Evolutionary conservation across 352 stramenopile species (phyloP), one percentile per base, ranked within the genome.

Genomic region (Globisporangium mamillatum): DNA sequence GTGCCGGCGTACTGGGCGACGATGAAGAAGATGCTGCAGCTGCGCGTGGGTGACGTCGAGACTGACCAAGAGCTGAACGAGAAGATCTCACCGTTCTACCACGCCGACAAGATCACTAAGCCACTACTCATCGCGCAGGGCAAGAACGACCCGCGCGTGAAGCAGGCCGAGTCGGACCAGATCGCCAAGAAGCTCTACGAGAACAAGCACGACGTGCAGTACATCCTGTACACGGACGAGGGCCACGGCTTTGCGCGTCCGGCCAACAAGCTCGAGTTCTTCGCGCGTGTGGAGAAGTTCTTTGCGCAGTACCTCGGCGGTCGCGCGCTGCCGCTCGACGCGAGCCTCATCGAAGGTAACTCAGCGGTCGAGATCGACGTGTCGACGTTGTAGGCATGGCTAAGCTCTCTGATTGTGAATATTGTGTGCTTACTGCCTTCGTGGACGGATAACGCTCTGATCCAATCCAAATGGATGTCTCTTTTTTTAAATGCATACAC

Each of bases 201-300:
- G 44, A 90, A 88, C 67, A 84, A 86, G 59, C 88, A 88, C 63
- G 74, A 85, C 44, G 86, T 94, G n/a, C 74, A 87, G 70, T 95
- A 94, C 69, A 74, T 95, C 5, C 57, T 95, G 24, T 93, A 92
- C 76, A 81, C 72, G 44, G 85, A 95, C 70, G 88, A 95, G 74
- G 88, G 88, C 34, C 86, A 95, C 68, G 88, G 86, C 10, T 92
- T 93, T 69, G 75, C 74, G 36, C 75, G 84, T 2, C 81, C 80
- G 1, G 71, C 81, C 20, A 95, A 94, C 77, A 71, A 77, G 9
- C 77, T 95, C 58, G 79, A 92, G 74, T 92, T 95, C 60, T 77
- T 73, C 10, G 73, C 55, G 14, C 76, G 82, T 44, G 67, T 71
- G 10, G 78, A 86, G 64, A 41, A 64, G 56, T 82, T 83, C 48